Base-by-base conservation (phyloP, 768 basidiomycete genomes). In the Leccinum subtestaceum region DNA sequence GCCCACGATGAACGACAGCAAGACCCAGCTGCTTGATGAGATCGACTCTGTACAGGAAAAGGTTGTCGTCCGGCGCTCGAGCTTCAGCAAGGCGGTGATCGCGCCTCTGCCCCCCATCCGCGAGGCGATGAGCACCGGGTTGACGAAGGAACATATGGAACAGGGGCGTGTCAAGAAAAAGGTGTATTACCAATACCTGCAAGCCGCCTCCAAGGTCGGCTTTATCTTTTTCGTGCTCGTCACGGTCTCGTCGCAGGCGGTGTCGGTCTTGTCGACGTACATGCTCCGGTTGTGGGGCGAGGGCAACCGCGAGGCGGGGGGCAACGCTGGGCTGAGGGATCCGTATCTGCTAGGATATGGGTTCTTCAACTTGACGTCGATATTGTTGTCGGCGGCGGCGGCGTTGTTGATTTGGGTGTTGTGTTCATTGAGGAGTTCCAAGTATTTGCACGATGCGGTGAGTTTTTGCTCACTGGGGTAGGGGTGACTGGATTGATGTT, bases 281-380 rank as follows among this genome's bases (percentile, higher is more conserved):
- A 84, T 88, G 48, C 75, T 96, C n/a, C 83, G 91, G 40, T 77
- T 80, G 52, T 96, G 92, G 93, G 87, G 89, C 8, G 89, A 93
- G 68, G 83, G 86, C 60, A 95, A 95, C 62, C 78, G 80, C 4
- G 76, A 79, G 63, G 72, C 69, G 1, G 88, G 87, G 10, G 72
- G 70, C 48, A 91, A 88, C 55, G 70, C 75, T 1, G 84, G 85
- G 50, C 81, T 89, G 74, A 65, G 73, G 38, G 76, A 80, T 60
- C 67, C 71, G 55, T 89, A 85, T 67, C 70, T 93, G 48, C 56
- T 87, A 43, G 74, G 84, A 15, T 91, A 91, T 69, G 91, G 89
- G 0, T 47, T 85, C 11, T 87, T 87, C 58, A 89, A 87, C 56
- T 68, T 91, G 57, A 73, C 80, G 29, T 77, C 84, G 11, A 80